These are phyloP conservation scores for Macaranga tanarius DNA, from an alignment of 441 rosid species.

Conservation along the genomic window DNA sequence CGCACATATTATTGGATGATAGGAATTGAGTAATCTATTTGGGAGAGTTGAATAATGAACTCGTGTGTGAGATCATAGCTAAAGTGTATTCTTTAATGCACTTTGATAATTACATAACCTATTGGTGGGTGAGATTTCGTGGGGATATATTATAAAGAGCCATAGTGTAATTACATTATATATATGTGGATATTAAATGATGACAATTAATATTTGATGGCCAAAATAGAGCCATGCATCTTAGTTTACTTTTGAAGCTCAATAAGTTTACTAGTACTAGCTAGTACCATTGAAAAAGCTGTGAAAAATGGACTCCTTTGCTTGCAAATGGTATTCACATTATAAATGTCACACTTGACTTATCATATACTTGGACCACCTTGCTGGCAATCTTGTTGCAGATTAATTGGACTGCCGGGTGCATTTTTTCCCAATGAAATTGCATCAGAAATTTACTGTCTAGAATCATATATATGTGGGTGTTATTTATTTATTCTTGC, in stretches of 20 bases:
- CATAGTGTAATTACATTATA: background rate
- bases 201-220: background rate
- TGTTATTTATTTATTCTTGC: too few species aligned
- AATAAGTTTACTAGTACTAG: background rate
- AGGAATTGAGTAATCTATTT: too few species aligned
- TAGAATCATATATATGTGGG: too few species aligned
- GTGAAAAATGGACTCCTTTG: background rate
- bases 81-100: too few species aligned
- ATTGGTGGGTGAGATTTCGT: background rate
- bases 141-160: background rate
- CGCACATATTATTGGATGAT: too few species aligned
- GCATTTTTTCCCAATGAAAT: background rate
- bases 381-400: background rate
- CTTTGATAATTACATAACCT: background rate
- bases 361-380: background rate
- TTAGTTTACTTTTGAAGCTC: background rate
- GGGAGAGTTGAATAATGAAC: background rate
- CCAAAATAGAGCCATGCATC: background rate
- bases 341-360: background rate
- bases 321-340: background rate
- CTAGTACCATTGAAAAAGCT: background rate
- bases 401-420: background rate
- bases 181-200: background rate
- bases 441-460: too few species aligned
- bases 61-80: background rate